Evolutionary conservation across 2,329 filamentous ascomycete genomes (phyloP).

Genomic region (Pseudonectria foliicola): DNA sequence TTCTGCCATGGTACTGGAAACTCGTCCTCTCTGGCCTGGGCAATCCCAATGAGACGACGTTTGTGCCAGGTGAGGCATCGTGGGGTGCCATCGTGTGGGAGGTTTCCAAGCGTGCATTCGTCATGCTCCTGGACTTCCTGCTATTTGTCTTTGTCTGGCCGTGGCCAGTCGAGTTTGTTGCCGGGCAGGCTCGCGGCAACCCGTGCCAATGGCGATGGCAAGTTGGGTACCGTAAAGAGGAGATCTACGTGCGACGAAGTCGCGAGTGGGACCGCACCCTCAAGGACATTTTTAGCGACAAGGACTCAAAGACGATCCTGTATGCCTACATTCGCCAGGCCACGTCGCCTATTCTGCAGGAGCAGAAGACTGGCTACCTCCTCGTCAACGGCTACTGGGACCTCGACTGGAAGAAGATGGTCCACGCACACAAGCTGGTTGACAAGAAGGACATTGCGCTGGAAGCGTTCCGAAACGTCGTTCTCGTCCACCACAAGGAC

Average conservation of each 20-base stretch:
- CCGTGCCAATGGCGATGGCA: slow-evolving; percentile 67
- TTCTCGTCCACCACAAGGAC: slow-evolving; percentile 61
- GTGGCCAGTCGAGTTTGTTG: slow-evolving; percentile 67
- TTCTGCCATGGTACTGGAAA: slow-evolving; percentile 65
- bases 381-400: slow-evolving; percentile 83
- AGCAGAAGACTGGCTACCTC: slow-evolving; percentile 78
- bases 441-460: slow-evolving; percentile 53
- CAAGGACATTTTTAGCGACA: slow-evolving; percentile 44
- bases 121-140: slow-evolving; percentile 67
- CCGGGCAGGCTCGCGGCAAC: slow-evolving; percentile 49
- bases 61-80: slow-evolving; percentile 50
- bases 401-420: slow-evolving; percentile 77
- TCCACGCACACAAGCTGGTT: slow-evolving; percentile 62
- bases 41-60: slow-evolving; percentile 57
- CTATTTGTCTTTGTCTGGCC: slow-evolving; percentile 62
- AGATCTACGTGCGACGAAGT: slow-evolving; percentile 76
- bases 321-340: slow-evolving; percentile 59
- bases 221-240: slow-evolving; percentile 69
- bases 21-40: slow-evolving; percentile 60
- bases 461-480: slow-evolving; percentile 63
- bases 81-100: slow-evolving; percentile 51
- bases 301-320: slow-evolving; percentile 49
- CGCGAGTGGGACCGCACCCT: slow-evolving; percentile 62
- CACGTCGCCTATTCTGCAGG: slow-evolving; percentile 58
- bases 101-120: slow-evolving; percentile 51